Base-by-base conservation (phyloP, 495 filamentous ascomycete species). In the Echria macrotheca region DNA sequence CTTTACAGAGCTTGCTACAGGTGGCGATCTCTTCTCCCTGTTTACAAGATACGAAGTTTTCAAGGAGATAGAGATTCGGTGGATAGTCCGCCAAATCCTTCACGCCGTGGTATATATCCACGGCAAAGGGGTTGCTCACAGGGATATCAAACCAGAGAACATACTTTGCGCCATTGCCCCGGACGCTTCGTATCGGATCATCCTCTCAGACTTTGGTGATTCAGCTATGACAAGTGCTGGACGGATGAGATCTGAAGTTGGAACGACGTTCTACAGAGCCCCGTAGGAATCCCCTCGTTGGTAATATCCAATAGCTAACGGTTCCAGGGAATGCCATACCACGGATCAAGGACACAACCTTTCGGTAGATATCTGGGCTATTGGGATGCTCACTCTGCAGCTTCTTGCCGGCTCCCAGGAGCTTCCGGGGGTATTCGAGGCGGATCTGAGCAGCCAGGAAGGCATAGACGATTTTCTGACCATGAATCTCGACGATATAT, bases 141-240 rank as follows among this genome's bases (percentile, higher is more conserved):
- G 91, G 37, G 91, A 97, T 59, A 86, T 96, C 68, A 96, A 97
- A 69, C 89, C 86, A 4, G 91, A 97, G 70, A 97, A 97, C 63
- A 85, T 97, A 50, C 89, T 97, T 57, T 65, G 68, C 18, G 74
- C 91, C 28, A 83, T 76, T 36, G 77, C 86, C 1, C 70, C 76
- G 6, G 64, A 60, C 24, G 54, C 67, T 25, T 66, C 68, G 2
- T 64, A 75, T 31, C 65, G 87, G 21, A 68, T 90, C 15, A 74
- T 90, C 1, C 67, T 93, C 18, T 83, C 83, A 0, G 87, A 93
- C 56, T 86, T 93, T 63, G 87, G 87, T 7, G 74, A 77, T 42
- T 79, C 83, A 5, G 78, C 66, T 26, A 65, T 69, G 12, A 46
- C 59, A 3, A 53, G 58, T 14, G 56, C 59, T 3, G 62, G 70